Conservation (phyloP, 345 rosid species). For the Conringia planisiliqua region DNA sequence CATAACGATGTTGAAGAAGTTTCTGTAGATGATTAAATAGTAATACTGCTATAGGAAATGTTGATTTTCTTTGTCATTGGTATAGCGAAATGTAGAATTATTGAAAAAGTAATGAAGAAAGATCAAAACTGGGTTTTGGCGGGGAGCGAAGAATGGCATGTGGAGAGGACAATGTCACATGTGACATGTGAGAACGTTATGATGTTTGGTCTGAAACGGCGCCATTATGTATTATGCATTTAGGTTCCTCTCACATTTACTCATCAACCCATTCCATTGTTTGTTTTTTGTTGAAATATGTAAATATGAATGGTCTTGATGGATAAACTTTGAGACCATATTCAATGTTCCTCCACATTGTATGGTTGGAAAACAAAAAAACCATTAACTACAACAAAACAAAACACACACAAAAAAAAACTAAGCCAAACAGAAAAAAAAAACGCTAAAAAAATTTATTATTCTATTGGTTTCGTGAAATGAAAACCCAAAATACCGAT, state of each 20-base stretch:
- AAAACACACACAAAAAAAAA: no score
- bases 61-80: background rate
- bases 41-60: background rate
- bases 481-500: no score
- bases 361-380: no score
- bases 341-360: background rate
- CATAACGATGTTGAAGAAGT: background rate
- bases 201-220: slow-evolving; percentile 33
- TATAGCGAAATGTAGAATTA: slow-evolving; percentile 19
- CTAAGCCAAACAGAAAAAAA: no score
- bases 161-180: slow-evolving; percentile 35
- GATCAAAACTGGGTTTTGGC: slow-evolving; percentile 11
- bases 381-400: no score
- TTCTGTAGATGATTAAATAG: background rate
- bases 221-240: slow-evolving; percentile 6
- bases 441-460: no score
- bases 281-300: background rate
- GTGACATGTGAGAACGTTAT: slow-evolving; percentile 28
- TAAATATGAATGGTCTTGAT: background rate
- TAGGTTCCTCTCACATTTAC: slow-evolving; percentile 8
- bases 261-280: slow-evolving; percentile 3
- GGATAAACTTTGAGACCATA: background rate
- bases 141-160: slow-evolving; percentile 31
- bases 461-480: no score
- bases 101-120: background rate